phyloP scores from a whole-genome alignment of 306 rosid species.

The Datisca glomerata region DNA sequence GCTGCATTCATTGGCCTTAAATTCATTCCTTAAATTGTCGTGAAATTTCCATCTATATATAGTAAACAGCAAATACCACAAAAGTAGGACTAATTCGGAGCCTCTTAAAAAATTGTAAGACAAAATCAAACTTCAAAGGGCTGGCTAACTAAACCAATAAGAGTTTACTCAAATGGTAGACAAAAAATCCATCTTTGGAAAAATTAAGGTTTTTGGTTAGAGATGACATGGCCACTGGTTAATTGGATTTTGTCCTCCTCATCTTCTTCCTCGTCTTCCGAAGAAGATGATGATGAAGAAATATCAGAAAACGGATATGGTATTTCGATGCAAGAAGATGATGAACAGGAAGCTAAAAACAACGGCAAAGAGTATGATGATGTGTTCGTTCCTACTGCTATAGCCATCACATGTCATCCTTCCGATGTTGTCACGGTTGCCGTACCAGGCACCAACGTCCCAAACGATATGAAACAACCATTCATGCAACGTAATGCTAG shows the following conservation, averaged over 20 bases:
- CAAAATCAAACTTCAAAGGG: too few species aligned
- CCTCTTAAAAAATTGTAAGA: too few species aligned
- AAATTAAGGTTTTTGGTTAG: too few species aligned
- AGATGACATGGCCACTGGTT: conserved; percentile 13
- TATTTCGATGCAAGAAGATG: not conserved
- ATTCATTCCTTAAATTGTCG: too few species aligned
- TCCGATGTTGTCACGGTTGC: conserved; percentile 6
- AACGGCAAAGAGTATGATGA: not conserved
- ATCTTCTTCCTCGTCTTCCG: conserved; percentile 7
- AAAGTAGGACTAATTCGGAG: too few species aligned
- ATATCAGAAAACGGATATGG: not conserved
- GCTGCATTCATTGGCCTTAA: too few species aligned
- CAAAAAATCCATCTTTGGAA: too few species aligned
- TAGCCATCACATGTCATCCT: conserved; percentile 1
- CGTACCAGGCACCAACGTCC: not conserved
- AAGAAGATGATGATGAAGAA: conserved; percentile 4
- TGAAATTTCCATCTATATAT: too few species aligned
- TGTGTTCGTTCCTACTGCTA: conserved; percentile 2
- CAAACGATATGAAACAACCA: not conserved
- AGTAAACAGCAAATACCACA: too few species aligned
- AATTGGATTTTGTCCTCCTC: conserved; percentile 14
- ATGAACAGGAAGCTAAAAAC: not conserved
- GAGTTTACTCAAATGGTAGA: too few species aligned
- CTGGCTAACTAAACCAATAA: too few species aligned
- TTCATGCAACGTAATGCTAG: not conserved